Evolutionary conservation across 2,329 filamentous ascomycete species (phyloP).

Genomic region (Zasmidium cellare): DNA sequence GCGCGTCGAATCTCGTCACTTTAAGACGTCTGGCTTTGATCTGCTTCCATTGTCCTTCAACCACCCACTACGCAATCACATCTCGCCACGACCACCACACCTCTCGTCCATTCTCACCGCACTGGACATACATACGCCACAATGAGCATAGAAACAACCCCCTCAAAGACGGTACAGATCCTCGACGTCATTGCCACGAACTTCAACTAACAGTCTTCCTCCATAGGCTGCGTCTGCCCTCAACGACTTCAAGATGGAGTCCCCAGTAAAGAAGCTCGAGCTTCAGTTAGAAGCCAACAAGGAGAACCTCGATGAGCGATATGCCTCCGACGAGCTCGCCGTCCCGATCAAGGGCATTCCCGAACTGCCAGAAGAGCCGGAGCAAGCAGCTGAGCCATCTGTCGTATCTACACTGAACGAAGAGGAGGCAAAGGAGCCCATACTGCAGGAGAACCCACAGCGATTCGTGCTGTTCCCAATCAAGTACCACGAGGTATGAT

Average conservation of each 20-base stretch:
- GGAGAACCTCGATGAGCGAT: constrained; percentile 67
- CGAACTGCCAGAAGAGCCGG: constrained; percentile 39
- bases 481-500: constrained; percentile 95
- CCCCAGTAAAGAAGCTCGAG: constrained; percentile 85
- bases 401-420: constrained; percentile 56
- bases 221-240: constrained; percentile 80
- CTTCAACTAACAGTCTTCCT: constrained; percentile 39
- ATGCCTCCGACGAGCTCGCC: constrained; percentile 56
- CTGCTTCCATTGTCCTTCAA: constrained; percentile 12
- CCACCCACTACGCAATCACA: constrained; percentile 11
- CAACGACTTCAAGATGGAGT: constrained; percentile 88
- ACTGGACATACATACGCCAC: constrained; percentile 22
- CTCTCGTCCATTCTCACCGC: constrained; percentile 8
- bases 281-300: constrained; percentile 71
- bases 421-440: constrained; percentile 80
- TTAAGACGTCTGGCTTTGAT: constrained; percentile 9
- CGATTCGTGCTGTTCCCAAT: constrained; percentile 98
- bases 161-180: constrained; percentile 67
- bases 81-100: constrained; percentile 11
- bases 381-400: constrained; percentile 37
- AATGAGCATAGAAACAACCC: constrained; percentile 68
- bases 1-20: constrained; percentile 6
- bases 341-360: constrained; percentile 55
- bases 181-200: constrained; percentile 40
- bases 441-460: constrained; percentile 92